Percentiles rank a stretch among this genome's conserved stretches.
phyloP scores from a whole-genome alignment of 371 early-diverging fungal genomes.

The Nosema muscidifuracis region DNA sequence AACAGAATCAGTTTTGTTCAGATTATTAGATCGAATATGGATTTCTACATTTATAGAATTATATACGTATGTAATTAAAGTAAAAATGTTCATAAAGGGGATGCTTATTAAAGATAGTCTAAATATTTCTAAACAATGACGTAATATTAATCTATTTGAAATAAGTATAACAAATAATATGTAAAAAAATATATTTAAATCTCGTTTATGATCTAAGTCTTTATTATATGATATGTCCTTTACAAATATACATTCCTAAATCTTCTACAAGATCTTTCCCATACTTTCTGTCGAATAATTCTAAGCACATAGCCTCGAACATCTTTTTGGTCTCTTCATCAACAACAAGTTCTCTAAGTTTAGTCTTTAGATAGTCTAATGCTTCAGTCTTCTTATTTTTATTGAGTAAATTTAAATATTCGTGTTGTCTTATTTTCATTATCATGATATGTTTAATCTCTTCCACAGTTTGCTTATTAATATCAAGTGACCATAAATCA shows the following conservation, averaged over 20 bases:
- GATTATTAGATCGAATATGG: no score
- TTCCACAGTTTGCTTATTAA: constrained; percentile 6
- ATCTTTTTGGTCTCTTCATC: constrained; percentile 14
- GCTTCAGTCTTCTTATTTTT: constrained; percentile 4
- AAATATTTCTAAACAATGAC: no score
- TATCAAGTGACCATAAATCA: constrained; percentile 29
- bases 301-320: constrained; percentile 14
- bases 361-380: constrained; percentile 24
- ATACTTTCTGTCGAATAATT: constrained; percentile 13
- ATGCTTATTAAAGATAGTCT: no score
- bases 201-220: no score
- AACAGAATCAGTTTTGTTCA: no score
- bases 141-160: background rate
- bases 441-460: background rate
- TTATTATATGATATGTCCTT: no score
- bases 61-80: no score
- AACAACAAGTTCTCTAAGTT: constrained; percentile 9
- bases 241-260: background rate
- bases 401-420: constrained; percentile 7
- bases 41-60: no score
- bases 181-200: background rate
- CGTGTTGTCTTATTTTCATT: constrained; percentile 23
- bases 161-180: background rate
- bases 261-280: background rate
- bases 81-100: no score